Evolutionary conservation across 2,329 filamentous ascomycete species (phyloP), one percentile per base, ranked within the genome.

Genomic region (Exserohilum turcica): DNA sequence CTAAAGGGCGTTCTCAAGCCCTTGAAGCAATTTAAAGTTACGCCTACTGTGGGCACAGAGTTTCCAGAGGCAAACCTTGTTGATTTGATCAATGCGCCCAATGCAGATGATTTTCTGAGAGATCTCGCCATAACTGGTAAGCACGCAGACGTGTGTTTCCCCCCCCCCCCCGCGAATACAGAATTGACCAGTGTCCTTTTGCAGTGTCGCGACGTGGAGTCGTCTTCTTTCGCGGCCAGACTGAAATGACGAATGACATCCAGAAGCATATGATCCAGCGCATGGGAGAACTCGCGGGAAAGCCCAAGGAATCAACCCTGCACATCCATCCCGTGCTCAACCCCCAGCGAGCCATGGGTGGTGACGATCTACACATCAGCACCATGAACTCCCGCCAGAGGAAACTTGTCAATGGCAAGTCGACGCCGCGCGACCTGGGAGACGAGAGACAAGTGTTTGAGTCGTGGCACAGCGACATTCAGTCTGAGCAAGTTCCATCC

Each of bases 31-130:
- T 51, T 46, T 35, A 38, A 39, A 19, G 40, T 51, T 7, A 51
- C 48, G n/a, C 42, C 48, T 19, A 51, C 48, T 39, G 48, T 51
- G 40, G 42, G 48, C n/a, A 51, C 48, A 5, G 42, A 51, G 32
- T 51, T 51, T 8, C 48, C 48, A 27, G 48, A 51, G 19, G 48
- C 42, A 10, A 51, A 51, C 21, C 42, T 51, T 10, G 48, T 51
- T 39, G 16, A 46, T 9, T 46, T 51, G 48, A 33, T 46, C 7
- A 46, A 51, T 12, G 48, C 48, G 16, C 42, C 48, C 18, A 51
- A 46, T 15, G 45, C 42, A 9, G 42, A 51, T 46, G 48, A 51
- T 27, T 19, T 51, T 10, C 19, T 51, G 5, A 51, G 42, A 51
- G 48, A 51, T 21, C 42, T 46, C 6, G 48, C 48, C 15, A 46